Evolutionary conservation across 495 filamentous ascomycete genomes (phyloP).

Genomic region (Xylaria curta): DNA sequence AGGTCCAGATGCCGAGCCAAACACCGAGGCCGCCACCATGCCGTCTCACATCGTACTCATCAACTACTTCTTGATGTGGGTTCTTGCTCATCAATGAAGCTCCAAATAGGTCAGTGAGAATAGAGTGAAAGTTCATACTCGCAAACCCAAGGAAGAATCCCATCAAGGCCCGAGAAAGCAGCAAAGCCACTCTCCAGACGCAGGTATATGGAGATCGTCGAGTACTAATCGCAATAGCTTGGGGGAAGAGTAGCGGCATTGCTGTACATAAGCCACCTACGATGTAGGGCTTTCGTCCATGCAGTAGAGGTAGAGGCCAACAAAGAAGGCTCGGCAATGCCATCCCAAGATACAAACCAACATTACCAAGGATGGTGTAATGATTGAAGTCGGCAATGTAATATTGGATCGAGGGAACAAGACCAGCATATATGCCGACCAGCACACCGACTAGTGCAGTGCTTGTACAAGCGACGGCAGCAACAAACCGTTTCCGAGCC

Average conservation of each 20-base stretch:
- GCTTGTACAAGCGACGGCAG: constrained; percentile 71
- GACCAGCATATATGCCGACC: constrained; percentile 75
- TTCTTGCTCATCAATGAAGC: constrained; percentile 71
- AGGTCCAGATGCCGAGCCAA: constrained; percentile 80
- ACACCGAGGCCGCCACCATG: constrained; percentile 77
- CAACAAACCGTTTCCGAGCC: constrained; percentile 68
- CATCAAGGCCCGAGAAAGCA: constrained; percentile 66
- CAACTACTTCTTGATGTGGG: constrained; percentile 72
- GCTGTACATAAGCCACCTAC: constrained; percentile 66
- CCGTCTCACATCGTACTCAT: constrained; percentile 66
- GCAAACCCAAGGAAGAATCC: constrained; percentile 74
- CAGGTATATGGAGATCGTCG: constrained; percentile 62
- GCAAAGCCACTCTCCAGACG: constrained; percentile 63
- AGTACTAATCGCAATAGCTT: constrained; percentile 65
- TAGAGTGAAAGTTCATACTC: constrained; percentile 74
- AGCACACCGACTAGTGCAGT: constrained; percentile 71
- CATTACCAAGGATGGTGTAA: constrained; percentile 72
- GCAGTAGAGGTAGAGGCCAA: constrained; percentile 78
- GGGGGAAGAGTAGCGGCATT: constrained; percentile 77
- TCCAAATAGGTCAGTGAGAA: constrained; percentile 76
- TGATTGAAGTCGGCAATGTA: constrained; percentile 69
- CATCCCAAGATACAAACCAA: constrained; percentile 71
- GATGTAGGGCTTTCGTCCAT: constrained; percentile 78
- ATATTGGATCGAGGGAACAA: constrained; percentile 77
- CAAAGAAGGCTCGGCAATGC: constrained; percentile 69